Percentiles rank a stretch among this genome's conserved stretches.
These are phyloP conservation scores for Pogostemon cablin DNA, from an alignment of 257 asterid species.

Conservation along the genomic window DNA sequence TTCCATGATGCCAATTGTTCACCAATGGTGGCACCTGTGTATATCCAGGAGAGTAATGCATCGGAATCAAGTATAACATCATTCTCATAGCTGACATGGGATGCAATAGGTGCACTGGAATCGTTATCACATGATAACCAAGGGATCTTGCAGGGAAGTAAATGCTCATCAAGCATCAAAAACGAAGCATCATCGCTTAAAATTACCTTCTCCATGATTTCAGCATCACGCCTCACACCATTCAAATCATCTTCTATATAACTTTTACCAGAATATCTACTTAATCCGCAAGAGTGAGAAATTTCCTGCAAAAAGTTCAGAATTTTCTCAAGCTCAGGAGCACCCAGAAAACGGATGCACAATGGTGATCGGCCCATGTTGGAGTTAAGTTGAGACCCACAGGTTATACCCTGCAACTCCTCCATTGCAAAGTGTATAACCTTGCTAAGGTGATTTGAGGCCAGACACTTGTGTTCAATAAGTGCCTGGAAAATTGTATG, in stretches of 20 bases:
- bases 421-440: constrained; percentile 81
- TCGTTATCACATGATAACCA: constrained; percentile 37
- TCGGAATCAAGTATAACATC: constrained; percentile 64
- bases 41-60: constrained; percentile 87
- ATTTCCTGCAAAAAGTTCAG: constrained; percentile 78
- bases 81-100: constrained; percentile 46
- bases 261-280: constrained; percentile 66
- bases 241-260: constrained; percentile 45
- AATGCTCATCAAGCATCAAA: constrained; percentile 69
- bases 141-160: constrained; percentile 52
- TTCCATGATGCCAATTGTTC: constrained; percentile 74
- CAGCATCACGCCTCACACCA: constrained; percentile 41
- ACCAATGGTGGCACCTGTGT: constrained; percentile 67
- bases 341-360: constrained; percentile 79
- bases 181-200: constrained; percentile 61
- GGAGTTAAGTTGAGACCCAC: constrained; percentile 68
- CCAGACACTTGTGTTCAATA: constrained; percentile 63
- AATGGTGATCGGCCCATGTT: constrained; percentile 67
- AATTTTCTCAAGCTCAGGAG: constrained; percentile 72
- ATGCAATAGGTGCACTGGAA: constrained; percentile 38
- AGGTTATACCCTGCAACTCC: constrained; percentile 69
- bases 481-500: constrained; percentile 58
- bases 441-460: constrained; percentile 78
- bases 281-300: constrained; percentile 68
- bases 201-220: constrained; percentile 56